Evolutionary conservation across 2,329 filamentous ascomycete species (phyloP).

Genomic region (Ramichloridium luteum): DNA sequence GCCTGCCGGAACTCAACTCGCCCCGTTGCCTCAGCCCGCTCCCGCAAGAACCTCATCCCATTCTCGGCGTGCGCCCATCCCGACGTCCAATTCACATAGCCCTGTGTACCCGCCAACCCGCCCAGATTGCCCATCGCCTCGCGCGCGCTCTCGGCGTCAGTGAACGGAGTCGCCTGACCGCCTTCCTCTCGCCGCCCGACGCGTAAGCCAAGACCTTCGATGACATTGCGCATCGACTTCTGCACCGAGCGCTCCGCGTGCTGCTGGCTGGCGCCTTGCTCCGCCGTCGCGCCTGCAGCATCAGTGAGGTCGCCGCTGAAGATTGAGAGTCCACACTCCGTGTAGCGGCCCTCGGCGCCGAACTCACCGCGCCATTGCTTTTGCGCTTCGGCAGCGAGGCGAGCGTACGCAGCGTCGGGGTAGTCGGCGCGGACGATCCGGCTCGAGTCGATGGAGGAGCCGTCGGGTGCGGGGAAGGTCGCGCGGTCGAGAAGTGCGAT

Average conservation of each 20-base stretch:
- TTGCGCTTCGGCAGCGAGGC: slow-evolving; percentile 60
- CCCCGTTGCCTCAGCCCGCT: slow-evolving; percentile 38
- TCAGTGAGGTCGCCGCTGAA: slow-evolving; percentile 35
- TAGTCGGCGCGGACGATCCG: slow-evolving; percentile 66
- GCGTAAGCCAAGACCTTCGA: slow-evolving; percentile 33
- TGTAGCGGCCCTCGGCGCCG: slow-evolving; percentile 53
- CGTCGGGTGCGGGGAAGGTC: slow-evolving; percentile 46
- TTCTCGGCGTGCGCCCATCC: slow-evolving; percentile 73
- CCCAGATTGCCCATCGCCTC: slow-evolving; percentile 29
- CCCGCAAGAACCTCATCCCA: slow-evolving; percentile 53
- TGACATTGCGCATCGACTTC: slow-evolving; percentile 50
- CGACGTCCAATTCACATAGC: slow-evolving; percentile 60
- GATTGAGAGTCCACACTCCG: slow-evolving; percentile 56
- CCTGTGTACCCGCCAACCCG: slow-evolving; percentile 45
- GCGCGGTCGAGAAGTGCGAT: slow-evolving; percentile 49
- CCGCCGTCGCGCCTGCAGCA: slow-evolving; percentile 17
- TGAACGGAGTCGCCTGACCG: slow-evolving; percentile 27
- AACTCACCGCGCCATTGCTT: slow-evolving; percentile 53
- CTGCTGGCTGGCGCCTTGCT: slow-evolving; percentile 16
- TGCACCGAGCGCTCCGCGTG: slow-evolving; percentile 36
- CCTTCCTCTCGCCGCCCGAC: slow-evolving; percentile 25
- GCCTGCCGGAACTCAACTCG: slow-evolving; percentile 39
- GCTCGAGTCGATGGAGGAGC: slow-evolving; percentile 40
- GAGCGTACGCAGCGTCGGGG: slow-evolving; percentile 62
- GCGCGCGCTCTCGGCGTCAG: slow-evolving; percentile 27